Evolutionary conservation across 306 rosid species (phyloP), one percentile per base, ranked within the genome.

Genomic region (Gillenia trifoliata): DNA sequence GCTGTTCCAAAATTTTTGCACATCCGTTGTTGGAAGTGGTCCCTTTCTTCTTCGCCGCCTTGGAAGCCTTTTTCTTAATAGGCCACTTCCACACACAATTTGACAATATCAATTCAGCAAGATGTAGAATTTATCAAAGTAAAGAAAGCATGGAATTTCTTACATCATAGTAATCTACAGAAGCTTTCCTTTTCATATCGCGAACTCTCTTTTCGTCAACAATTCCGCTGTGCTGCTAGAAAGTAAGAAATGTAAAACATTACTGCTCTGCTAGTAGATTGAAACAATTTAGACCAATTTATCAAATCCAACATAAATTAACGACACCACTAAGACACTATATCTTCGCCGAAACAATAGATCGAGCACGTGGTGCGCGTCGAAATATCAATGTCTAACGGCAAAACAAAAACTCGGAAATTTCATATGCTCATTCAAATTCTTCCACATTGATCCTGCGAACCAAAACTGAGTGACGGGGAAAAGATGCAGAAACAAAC

Each of bases 151-250:
- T 25, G 30, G 15, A 69, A 75, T 30, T 57, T 76, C 91, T 88
- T 68, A 91, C 98, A 72, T 84, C 81, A 78, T 90, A 86, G 83
- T 80, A 91, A 50, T 81, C 84, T 55, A 85, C 10, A 41, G 91
- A 78, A 31, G 89, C 84, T 77, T 88, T 91, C 73, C 98, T 80
- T 74, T 94, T 94, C 0, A 81, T 66, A 34, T 91, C 93, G 12
- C 89, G 93, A 1, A 93, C 91, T 63, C 31, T 85, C 76, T 69
- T 82, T 75, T 90, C 83, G 52, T 45, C 80, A 34, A 68, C 74
- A 49, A 85, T 29, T 57, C 86, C 75, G 11, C 17, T 41, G 31
- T 20, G 41, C 41, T 38, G 12, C 54, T 17, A 43, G 29, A 6
- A 38, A 38, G 41, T 38, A 1, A 2, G 41, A 38, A 54, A 26